phyloP scores from a whole-genome alignment of 2,329 filamentous ascomycete species.

The Periconia sp. region DNA sequence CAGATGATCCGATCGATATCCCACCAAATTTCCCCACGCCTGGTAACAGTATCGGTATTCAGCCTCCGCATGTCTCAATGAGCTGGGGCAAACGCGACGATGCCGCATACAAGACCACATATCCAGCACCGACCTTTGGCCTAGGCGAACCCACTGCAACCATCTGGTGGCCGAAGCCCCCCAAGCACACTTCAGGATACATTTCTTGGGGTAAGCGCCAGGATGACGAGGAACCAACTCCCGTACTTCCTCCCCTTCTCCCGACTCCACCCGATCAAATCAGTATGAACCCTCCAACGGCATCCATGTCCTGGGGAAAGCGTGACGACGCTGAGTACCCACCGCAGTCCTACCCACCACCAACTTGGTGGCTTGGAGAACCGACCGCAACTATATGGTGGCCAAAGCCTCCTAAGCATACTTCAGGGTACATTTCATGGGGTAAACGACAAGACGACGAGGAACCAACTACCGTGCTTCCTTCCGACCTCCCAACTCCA shows the following conservation, averaged over 20 bases:
- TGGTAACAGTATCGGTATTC: constrained; percentile 7
- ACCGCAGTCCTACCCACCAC: background rate
- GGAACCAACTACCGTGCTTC: background rate
- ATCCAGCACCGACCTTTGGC: background rate
- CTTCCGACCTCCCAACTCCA: too few relatives aligned
- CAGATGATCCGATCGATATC: background rate
- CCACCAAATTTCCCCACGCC: background rate
- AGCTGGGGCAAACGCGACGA: constrained; percentile 14
- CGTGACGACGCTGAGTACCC: constrained; percentile 7
- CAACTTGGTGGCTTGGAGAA: background rate
- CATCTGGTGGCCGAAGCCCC: constrained; percentile 1
- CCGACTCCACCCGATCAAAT: constrained; percentile 7
- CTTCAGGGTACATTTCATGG: too few relatives aligned
- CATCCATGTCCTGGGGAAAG: constrained; percentile 20
- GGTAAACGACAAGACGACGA: constrained; percentile 1
- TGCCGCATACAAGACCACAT: background rate
- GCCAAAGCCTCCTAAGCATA: background rate
- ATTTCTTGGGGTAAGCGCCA: constrained; percentile 21
- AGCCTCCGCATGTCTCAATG: constrained; percentile 13
- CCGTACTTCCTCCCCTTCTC: background rate
- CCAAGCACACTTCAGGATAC: constrained; percentile 7
- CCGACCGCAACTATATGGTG: constrained; percentile 1
- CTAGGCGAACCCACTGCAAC: constrained; percentile 4
- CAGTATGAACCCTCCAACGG: constrained; percentile 3
- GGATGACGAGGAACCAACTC: constrained; percentile 2